These are phyloP conservation scores for Zygnema cylindricum DNA, from an alignment of 139 green algal species.

Conservation along the genomic window DNA sequence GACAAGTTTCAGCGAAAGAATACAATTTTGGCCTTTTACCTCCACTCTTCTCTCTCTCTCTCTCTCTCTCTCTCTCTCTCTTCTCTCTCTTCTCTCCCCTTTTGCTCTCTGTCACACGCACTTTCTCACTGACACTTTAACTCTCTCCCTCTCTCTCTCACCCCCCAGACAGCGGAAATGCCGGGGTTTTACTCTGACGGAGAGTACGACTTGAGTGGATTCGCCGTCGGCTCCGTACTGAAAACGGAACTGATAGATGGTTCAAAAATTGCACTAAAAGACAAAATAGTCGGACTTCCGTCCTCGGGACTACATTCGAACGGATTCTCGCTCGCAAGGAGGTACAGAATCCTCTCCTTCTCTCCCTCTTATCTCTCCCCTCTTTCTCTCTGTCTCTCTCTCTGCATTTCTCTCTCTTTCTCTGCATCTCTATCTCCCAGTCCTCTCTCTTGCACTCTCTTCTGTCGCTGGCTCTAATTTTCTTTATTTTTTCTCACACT, in stretches of 20 bases:
- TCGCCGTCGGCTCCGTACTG: constrained; percentile 96
- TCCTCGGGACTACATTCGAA: constrained; percentile 94
- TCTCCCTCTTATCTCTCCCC: neutral
- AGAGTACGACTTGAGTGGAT: constrained; percentile 98
- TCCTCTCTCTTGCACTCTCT: neutral
- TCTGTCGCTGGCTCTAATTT: too few relatives aligned
- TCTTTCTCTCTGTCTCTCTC: too few relatives aligned
- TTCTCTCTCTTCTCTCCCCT: too few relatives aligned
- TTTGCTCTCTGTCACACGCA: too few relatives aligned
- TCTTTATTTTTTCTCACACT: too few relatives aligned
- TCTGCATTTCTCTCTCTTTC: too few relatives aligned
- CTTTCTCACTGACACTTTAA: too few relatives aligned
- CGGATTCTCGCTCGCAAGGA: constrained; percentile 92
- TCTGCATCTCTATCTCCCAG: constrained; percentile 22
- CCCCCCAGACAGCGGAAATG: constrained; percentile 96
- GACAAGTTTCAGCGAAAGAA: too few relatives aligned
- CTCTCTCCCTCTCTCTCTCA: too few relatives aligned
- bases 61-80: too few relatives aligned
- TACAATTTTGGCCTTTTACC: too few relatives aligned
- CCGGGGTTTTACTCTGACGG: constrained; percentile 95
- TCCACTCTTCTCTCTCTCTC: too few relatives aligned
- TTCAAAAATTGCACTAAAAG: constrained; percentile 77
- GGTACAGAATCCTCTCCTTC: neutral
- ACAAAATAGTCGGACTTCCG: constrained; percentile 84
- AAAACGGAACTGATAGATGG: constrained; percentile 92